Conservation (phyloP, 139 green algal species). For the Micractinium conductrix region DNA sequence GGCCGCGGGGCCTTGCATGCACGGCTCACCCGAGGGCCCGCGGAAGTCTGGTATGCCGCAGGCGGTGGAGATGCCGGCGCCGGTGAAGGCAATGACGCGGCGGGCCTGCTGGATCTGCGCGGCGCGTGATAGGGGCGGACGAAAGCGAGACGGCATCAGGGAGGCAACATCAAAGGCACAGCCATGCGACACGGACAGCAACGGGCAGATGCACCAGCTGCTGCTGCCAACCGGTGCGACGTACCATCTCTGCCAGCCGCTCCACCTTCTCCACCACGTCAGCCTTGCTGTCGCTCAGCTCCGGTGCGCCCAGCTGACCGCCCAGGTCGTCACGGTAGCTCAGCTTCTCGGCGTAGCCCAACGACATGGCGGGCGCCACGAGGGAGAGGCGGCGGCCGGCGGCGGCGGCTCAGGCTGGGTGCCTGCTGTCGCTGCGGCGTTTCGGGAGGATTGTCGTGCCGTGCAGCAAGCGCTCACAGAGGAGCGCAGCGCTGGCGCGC, state of each 20-base stretch:
- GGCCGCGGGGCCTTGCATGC: too few species aligned
- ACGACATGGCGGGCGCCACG: not conserved
- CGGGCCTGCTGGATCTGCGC: slow-evolving; percentile 49
- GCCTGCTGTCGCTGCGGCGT: too few species aligned
- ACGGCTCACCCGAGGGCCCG: too few species aligned
- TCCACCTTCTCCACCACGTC: slow-evolving; percentile 53
- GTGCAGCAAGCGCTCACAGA: too few species aligned
- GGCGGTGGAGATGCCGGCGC: slow-evolving; percentile 92
- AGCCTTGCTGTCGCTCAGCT: slow-evolving; percentile 60
- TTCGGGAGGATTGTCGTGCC: too few species aligned
- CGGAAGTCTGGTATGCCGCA: slow-evolving; percentile 91
- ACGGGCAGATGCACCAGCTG: too few species aligned
- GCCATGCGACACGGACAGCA: too few species aligned
- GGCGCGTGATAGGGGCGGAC: not conserved
- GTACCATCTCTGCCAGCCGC: slow-evolving; percentile 63
- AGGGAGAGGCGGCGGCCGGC: too few species aligned
- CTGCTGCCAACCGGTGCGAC: not conserved
- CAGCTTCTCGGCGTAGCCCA: slow-evolving; percentile 61
- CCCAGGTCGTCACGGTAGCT: slow-evolving; percentile 77
- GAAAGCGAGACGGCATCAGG: not conserved
- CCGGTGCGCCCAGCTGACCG: slow-evolving; percentile 75
- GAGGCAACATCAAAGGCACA: too few species aligned
- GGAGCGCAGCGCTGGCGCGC: too few species aligned
- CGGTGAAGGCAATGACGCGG: slow-evolving; percentile 87
- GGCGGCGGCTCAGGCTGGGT: too few species aligned